Evolutionary conservation across 169 alveolate species (phyloP).

Genomic region (Plasmodium relictum): DNA sequence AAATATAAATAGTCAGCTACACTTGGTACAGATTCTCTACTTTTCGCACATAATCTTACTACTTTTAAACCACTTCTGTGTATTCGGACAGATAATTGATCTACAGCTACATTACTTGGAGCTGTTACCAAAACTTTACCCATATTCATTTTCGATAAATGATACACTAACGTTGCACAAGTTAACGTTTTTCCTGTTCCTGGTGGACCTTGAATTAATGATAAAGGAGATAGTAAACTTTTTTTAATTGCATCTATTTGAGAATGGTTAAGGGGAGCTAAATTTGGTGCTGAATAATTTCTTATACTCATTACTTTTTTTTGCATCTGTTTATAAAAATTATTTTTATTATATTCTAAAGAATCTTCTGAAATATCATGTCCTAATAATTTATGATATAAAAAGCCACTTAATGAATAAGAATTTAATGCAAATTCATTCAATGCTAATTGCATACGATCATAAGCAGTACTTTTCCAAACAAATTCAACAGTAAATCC

Average conservation of each 20-base stretch:
- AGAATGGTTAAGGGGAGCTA: slow-evolving; percentile 94
- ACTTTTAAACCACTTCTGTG: slow-evolving; percentile 95
- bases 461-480: slow-evolving; percentile 96
- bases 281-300: slow-evolving; percentile 93
- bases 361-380: slow-evolving; percentile 75
- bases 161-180: slow-evolving; percentile 94
- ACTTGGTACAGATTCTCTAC: slow-evolving; percentile 68
- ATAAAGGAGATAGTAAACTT: slow-evolving; percentile 92
- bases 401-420: slow-evolving; percentile 78
- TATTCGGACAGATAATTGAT: slow-evolving; percentile 95
- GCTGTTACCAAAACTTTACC: slow-evolving; percentile 94
- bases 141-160: slow-evolving; percentile 87
- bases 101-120: slow-evolving; percentile 97
- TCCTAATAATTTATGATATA: slow-evolving; percentile 86
- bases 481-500: slow-evolving; percentile 92
- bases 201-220: slow-evolving; percentile 98
- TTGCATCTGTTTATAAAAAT: not conserved
- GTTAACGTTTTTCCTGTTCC: slow-evolving; percentile 98
- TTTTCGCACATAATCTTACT: slow-evolving; percentile 90
- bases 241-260: slow-evolving; percentile 93
- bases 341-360: slow-evolving; percentile 22
- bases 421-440: slow-evolving; percentile 78
- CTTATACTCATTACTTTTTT: slow-evolving; percentile 76
- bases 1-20: slow-evolving; percentile 85
- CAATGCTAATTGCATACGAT: slow-evolving; percentile 94